phyloP scores from a whole-genome alignment of 768 basidiomycete genomes.

The Leucocoprinus leucothites region DNA sequence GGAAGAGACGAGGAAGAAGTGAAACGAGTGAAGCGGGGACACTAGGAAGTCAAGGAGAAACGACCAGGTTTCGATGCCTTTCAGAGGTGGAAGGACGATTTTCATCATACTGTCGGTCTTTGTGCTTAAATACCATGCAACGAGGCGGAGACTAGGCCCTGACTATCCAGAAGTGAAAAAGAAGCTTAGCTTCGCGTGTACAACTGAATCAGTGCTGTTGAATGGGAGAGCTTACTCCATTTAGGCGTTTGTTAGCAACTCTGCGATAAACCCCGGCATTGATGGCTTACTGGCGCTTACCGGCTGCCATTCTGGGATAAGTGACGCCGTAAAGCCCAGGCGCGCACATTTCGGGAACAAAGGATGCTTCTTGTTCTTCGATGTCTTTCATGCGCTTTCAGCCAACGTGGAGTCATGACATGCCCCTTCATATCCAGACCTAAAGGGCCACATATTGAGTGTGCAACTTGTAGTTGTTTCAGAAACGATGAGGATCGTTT shows the following conservation, averaged over 20 bases:
- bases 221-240: slow-evolving; percentile 6
- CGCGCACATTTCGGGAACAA: neutral
- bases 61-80: neutral
- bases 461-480: too few species aligned
- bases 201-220: neutral
- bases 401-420: neutral
- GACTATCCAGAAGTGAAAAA: neutral
- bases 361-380: neutral
- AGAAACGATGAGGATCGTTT: too few species aligned
- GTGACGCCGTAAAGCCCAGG: neutral
- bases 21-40: neutral
- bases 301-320: slow-evolving; percentile 1
- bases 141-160: neutral
- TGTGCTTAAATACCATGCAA: slow-evolving; percentile 1
- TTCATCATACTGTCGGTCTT: neutral
- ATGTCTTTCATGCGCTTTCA: neutral
- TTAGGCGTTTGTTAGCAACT: neutral
- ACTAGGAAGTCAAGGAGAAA: slow-evolving; percentile 13
- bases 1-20: neutral
- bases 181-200: neutral
- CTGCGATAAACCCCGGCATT: neutral
- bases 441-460: too few species aligned
- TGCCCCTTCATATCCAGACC: neutral
- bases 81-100: neutral
- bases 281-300: neutral